A percentile compares a stretch with the other conserved stretches of the same genome.
These are phyloP conservation scores for Leishmania tropica DNA, from an alignment of 208 protist genomes.

Conservation along the genomic window DNA sequence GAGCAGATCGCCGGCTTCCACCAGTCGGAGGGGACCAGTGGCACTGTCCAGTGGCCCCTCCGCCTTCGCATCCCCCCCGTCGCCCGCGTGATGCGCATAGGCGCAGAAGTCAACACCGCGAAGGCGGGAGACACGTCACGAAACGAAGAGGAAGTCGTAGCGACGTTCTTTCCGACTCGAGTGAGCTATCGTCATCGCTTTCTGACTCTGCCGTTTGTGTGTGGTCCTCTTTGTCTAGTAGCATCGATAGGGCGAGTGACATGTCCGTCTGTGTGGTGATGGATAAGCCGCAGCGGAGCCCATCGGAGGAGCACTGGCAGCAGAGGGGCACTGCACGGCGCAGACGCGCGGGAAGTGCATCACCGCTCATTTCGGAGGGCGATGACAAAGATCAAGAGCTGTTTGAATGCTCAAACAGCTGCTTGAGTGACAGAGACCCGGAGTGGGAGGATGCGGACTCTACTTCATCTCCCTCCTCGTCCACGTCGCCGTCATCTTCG, in stretches of 20 bases:
- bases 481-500: slow-evolving; percentile 1
- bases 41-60: background rate
- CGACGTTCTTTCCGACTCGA: background rate
- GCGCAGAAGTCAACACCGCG: background rate
- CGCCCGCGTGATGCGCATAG: background rate
- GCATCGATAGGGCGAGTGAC: background rate
- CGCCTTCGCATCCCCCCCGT: background rate
- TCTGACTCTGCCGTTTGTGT: background rate
- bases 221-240: background rate
- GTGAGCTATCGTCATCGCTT: background rate
- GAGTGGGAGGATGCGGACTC: slow-evolving; percentile 5
- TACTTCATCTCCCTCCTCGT: background rate
- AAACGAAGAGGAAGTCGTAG: background rate
- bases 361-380: background rate
- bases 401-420: background rate
- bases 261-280: background rate
- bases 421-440: background rate
- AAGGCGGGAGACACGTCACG: background rate
- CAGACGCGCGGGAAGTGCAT: background rate
- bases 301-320: background rate
- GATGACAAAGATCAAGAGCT: background rate
- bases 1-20: background rate
- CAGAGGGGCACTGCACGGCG: background rate
- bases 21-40: background rate
- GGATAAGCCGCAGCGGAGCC: background rate